Conservation (phyloP, 495 filamentous ascomycete species). For the Penicillium egyptiacum region DNA sequence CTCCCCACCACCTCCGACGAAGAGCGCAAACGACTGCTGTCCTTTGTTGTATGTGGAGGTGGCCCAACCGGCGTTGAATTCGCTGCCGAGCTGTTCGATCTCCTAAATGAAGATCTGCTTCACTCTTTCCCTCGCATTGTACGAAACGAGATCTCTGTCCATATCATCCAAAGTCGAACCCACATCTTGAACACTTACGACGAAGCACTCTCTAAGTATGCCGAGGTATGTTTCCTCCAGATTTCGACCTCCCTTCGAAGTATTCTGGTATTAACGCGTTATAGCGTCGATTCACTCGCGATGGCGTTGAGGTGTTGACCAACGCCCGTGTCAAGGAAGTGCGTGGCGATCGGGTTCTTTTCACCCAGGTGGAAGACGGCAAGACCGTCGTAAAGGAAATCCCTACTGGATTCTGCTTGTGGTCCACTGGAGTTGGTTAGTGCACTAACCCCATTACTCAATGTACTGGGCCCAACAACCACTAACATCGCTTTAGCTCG, state of each 20-base stretch:
- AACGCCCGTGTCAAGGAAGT: constrained; percentile 93
- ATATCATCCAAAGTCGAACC: constrained; percentile 88
- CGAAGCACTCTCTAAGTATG: constrained; percentile 87
- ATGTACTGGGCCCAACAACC: not conserved
- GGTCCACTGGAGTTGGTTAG: constrained; percentile 88
- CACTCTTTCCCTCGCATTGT: constrained; percentile 82
- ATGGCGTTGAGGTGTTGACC: constrained; percentile 85
- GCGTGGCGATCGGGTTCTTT: constrained; percentile 75
- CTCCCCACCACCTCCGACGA: constrained; percentile 89
- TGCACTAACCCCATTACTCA: not conserved
- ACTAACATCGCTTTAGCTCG: constrained; percentile 56
- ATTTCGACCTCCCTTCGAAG: not conserved
- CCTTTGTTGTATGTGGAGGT: constrained; percentile 92
- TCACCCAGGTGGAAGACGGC: constrained; percentile 78
- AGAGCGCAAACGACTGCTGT: constrained; percentile 81
- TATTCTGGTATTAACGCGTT: constrained; percentile 19
- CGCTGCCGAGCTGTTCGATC: constrained; percentile 91
- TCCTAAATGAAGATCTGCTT: constrained; percentile 92
- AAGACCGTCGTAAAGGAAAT: constrained; percentile 82
- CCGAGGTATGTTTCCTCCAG: constrained; percentile 56
- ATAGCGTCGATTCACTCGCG: constrained; percentile 73
- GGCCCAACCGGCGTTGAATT: constrained; percentile 98
- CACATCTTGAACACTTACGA: constrained; percentile 99
- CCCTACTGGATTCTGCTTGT: constrained; percentile 94
- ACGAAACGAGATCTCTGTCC: constrained; percentile 94